Conservation (phyloP, 2,329 filamentous ascomycete genomes). For the Phialemoniopsis sp. region DNA sequence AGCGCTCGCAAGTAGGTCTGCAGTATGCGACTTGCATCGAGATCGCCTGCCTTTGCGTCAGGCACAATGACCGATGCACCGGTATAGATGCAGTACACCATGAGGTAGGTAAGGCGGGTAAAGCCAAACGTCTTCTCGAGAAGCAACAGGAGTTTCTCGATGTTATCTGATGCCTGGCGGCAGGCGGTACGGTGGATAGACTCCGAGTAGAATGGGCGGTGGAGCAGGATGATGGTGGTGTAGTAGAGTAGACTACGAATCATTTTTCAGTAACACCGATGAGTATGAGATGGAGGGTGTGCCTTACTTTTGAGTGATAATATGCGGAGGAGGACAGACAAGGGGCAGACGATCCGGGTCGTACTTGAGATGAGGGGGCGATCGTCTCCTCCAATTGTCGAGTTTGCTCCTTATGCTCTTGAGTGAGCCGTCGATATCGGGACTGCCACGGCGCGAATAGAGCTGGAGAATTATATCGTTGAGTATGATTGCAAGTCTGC, state of each 20-base stretch:
- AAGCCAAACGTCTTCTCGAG: slow-evolving; percentile 22
- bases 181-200: slow-evolving; percentile 15
- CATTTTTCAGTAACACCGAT: background rate
- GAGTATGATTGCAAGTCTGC: slow-evolving; percentile 16
- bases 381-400: slow-evolving; percentile 9
- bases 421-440: slow-evolving; percentile 2
- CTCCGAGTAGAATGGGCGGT: slow-evolving; percentile 17
- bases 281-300: background rate
- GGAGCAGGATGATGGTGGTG: slow-evolving; percentile 17
- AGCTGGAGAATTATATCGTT: slow-evolving; percentile 16
- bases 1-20: slow-evolving; percentile 21
- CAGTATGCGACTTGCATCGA: slow-evolving; percentile 13
- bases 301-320: slow-evolving; percentile 12
- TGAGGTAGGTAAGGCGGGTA: slow-evolving; percentile 21
- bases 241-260: slow-evolving; percentile 13
- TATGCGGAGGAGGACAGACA: slow-evolving; percentile 11
- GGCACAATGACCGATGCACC: slow-evolving; percentile 21
- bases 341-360: slow-evolving; percentile 8
- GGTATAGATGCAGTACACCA: slow-evolving; percentile 26
- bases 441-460: slow-evolving; percentile 7
- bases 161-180: slow-evolving; percentile 15
- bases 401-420: slow-evolving; percentile 6
- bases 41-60: slow-evolving; percentile 17
- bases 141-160: slow-evolving; percentile 19
- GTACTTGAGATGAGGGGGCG: slow-evolving; percentile 7